phyloP scores from a whole-genome alignment of 2,329 filamentous ascomycete species.

The Alternaria ethzedia region DNA sequence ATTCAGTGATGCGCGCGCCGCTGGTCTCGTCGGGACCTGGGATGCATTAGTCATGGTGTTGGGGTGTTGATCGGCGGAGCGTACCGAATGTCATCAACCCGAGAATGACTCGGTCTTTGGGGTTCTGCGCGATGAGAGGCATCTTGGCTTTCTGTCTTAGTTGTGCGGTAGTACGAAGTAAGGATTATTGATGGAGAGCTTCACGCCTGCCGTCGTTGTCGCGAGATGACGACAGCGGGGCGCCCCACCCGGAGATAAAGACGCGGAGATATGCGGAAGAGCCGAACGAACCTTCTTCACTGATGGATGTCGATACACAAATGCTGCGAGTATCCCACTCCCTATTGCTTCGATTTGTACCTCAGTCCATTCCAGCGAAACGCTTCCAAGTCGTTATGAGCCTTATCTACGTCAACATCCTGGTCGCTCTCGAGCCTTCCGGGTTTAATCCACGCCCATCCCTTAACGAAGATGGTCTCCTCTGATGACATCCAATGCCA shows the following conservation, averaged over 20 bases:
- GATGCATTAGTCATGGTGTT: constrained; percentile 11
- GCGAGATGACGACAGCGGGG: constrained; percentile 23
- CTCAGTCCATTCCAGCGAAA: neutral
- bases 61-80: neutral
- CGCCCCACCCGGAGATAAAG: constrained; percentile 15
- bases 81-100: constrained; percentile 82
- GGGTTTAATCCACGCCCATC: neutral
- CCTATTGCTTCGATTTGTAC: neutral
- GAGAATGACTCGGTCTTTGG: constrained; percentile 75
- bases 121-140: constrained; percentile 44
- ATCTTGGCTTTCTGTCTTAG: constrained; percentile 15
- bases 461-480: neutral
- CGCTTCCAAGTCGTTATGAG: neutral
- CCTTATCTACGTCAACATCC: neutral
- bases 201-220: neutral
- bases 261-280: neutral
- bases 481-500: neutral
- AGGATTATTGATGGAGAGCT: neutral
- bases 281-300: neutral
- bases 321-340: neutral
- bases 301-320: neutral
- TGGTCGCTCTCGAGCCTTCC: neutral
- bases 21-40: constrained; percentile 60
- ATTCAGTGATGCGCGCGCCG: constrained; percentile 74
- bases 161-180: neutral